Percentiles rank a stretch among this genome's conserved stretches.
Conservation (phyloP, 2,329 filamentous ascomycete species). For the Lasiodiplodia sp. region DNA sequence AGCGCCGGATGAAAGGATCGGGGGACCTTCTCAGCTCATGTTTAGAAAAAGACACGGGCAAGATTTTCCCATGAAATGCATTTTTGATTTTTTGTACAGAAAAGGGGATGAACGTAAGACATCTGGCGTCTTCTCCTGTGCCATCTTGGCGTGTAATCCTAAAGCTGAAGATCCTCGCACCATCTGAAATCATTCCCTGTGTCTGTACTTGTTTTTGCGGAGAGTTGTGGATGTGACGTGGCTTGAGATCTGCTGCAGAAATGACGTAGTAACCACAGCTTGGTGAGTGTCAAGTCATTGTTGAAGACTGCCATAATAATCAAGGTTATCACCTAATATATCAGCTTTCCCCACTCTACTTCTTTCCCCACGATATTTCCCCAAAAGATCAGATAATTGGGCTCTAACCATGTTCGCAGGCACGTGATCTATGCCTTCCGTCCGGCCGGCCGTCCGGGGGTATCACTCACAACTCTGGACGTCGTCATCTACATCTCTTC, state of each 20-base stretch:
- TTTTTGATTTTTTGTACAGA: conserved; percentile 30
- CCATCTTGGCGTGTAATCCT: conserved; percentile 31
- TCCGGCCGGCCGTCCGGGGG: not conserved
- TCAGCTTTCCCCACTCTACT: not conserved
- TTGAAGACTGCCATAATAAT: not conserved
- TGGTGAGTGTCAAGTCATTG: not conserved
- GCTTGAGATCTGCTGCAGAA: not conserved
- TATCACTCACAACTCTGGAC: not conserved
- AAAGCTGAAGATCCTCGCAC: conserved; percentile 29
- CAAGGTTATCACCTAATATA: not conserved
- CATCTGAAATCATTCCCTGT: conserved; percentile 26
- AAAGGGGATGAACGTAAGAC: conserved; percentile 25
- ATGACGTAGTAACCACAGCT: not conserved
- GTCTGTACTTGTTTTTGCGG: not conserved
- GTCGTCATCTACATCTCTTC: too few species aligned
- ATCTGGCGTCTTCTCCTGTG: conserved; percentile 29
- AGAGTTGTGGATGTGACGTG: not conserved
- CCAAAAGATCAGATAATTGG: not conserved
- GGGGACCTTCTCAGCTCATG: conserved; percentile 8
- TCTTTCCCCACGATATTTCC: not conserved
- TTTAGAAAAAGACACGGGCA: conserved; percentile 26
- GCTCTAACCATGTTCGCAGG: not conserved
- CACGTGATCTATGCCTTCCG: not conserved
- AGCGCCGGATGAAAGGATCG: conserved; percentile 24
- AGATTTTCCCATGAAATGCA: conserved; percentile 25